A percentile compares a stretch with the other conserved stretches of the same genome.
phyloP scores from a whole-genome alignment of 2,329 filamentous ascomycete species.

The Pseudogymnoascus sp. region DNA sequence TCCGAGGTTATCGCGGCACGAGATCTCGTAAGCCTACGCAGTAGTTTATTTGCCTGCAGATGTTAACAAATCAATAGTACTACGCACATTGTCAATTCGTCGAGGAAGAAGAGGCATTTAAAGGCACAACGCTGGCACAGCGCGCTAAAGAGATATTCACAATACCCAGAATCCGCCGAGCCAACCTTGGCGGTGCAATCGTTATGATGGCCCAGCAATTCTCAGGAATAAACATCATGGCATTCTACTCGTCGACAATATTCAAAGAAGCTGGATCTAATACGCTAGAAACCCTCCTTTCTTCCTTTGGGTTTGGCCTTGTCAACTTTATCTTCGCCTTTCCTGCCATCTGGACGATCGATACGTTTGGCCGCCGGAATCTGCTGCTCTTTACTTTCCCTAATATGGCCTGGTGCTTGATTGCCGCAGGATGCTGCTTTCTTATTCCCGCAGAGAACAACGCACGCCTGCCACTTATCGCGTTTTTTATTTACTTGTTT shows the following conservation, averaged over 20 bases:
- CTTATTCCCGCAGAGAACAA: constrained; percentile 26
- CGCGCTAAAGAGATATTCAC: constrained; percentile 60
- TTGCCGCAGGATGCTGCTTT: constrained; percentile 43
- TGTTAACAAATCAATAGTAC: not conserved
- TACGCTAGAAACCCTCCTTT: constrained; percentile 42
- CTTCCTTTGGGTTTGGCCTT: constrained; percentile 56
- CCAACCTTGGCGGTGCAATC: constrained; percentile 65
- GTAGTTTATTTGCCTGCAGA: not conserved
- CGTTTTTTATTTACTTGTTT: constrained; percentile 56
- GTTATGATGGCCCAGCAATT: constrained; percentile 53
- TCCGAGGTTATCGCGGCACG: constrained; percentile 14
- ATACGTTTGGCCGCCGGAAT: constrained; percentile 39
- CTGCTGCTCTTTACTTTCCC: constrained; percentile 55
- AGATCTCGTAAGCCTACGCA: constrained; percentile 8
- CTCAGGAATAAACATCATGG: constrained; percentile 38
- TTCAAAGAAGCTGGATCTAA: constrained; percentile 38
- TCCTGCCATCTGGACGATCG: constrained; percentile 57
- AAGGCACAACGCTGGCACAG: constrained; percentile 48
- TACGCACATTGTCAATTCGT: not conserved
- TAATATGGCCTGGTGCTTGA: constrained; percentile 57
- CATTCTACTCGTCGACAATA: constrained; percentile 42
- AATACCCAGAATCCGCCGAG: constrained; percentile 58
- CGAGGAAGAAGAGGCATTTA: constrained; percentile 46
- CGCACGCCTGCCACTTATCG: constrained; percentile 45
- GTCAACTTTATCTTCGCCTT: constrained; percentile 58